These are phyloP conservation scores for Globisporangium nagaii DNA, from an alignment of 352 stramenopile genomes.

Conservation along the genomic window DNA sequence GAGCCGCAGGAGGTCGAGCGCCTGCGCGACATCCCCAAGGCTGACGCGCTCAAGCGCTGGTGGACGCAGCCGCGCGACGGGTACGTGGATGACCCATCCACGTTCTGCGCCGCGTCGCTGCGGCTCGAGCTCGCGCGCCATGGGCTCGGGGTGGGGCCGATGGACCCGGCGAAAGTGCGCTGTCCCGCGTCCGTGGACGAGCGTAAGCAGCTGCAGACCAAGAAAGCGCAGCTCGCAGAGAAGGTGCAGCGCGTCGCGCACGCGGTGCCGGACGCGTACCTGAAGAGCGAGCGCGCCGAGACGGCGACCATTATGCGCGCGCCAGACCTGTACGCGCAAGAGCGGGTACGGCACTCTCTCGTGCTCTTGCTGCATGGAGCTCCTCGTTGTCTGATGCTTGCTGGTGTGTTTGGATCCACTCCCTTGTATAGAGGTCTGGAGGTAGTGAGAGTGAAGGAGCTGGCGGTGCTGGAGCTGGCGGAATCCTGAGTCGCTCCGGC, in stretches of 20 bases:
- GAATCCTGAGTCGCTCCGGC: slow-evolving; percentile 2
- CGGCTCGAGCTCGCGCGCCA: slow-evolving; percentile 34
- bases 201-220: slow-evolving; percentile 17
- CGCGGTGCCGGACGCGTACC: slow-evolving; percentile 22
- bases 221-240: slow-evolving; percentile 30
- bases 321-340: slow-evolving; percentile 32
- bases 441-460: no score
- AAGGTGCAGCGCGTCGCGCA: slow-evolving; percentile 45
- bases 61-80: slow-evolving; percentile 42
- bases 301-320: slow-evolving; percentile 20
- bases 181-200: slow-evolving; percentile 34
- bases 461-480: neutral
- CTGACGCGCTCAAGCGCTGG: slow-evolving; percentile 36
- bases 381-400: neutral
- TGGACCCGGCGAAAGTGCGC: slow-evolving; percentile 44
- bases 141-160: slow-evolving; percentile 23
- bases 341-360: slow-evolving; percentile 19
- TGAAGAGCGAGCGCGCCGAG: slow-evolving; percentile 11
- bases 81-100: slow-evolving; percentile 52
- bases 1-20: slow-evolving; percentile 47
- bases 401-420: neutral
- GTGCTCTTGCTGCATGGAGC: neutral
- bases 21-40: slow-evolving; percentile 44
- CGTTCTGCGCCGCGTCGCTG: slow-evolving; percentile 34
- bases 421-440: neutral